Conservation (phyloP, 2,329 filamentous ascomycete species). For the Elsinoe arachidis region DNA sequence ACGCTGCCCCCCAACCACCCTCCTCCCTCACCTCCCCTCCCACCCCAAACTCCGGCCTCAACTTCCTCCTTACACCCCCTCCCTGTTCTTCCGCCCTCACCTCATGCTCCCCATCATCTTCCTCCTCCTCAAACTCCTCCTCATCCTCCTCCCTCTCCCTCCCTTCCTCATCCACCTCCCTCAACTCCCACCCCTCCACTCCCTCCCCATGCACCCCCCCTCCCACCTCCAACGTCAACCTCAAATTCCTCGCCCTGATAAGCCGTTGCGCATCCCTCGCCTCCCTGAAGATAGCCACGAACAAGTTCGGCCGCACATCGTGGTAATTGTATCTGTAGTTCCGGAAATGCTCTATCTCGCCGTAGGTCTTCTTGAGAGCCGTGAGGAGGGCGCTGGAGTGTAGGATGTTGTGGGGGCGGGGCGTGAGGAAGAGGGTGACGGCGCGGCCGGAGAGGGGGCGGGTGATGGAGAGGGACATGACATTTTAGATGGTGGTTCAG, state of each 20-base stretch:
- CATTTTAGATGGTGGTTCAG: background rate
- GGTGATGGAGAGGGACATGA: conserved; percentile 16
- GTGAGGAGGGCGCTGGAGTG: conserved; percentile 43
- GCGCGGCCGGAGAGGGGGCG: conserved; percentile 33
- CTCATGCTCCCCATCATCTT: conserved; percentile 1
- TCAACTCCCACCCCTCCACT: conserved; percentile 14
- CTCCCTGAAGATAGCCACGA: conserved; percentile 39
- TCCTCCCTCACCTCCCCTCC: background rate
- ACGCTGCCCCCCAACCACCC: background rate
- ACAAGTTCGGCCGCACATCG: conserved; percentile 33
- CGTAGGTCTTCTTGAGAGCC: conserved; percentile 38
- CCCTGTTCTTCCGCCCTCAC: background rate
- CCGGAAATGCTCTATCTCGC: conserved; percentile 41
- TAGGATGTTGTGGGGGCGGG: conserved; percentile 39
- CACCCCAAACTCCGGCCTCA: background rate
- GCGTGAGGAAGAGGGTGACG: conserved; percentile 40
- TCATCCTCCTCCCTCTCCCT: background rate
- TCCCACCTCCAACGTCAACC: conserved; percentile 36
- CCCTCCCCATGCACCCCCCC: conserved; percentile 16
- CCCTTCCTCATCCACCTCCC: conserved; percentile 13
- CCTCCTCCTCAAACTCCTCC: background rate
- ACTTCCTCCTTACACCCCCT: background rate
- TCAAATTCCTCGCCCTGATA: conserved; percentile 37
- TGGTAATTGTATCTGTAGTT: conserved; percentile 41
- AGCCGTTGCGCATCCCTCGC: conserved; percentile 33